Evolutionary conservation across 1,139 yeast genomes (phyloP), one percentile per base, ranked within the genome.

Genomic region (Kodamaea sp.): DNA sequence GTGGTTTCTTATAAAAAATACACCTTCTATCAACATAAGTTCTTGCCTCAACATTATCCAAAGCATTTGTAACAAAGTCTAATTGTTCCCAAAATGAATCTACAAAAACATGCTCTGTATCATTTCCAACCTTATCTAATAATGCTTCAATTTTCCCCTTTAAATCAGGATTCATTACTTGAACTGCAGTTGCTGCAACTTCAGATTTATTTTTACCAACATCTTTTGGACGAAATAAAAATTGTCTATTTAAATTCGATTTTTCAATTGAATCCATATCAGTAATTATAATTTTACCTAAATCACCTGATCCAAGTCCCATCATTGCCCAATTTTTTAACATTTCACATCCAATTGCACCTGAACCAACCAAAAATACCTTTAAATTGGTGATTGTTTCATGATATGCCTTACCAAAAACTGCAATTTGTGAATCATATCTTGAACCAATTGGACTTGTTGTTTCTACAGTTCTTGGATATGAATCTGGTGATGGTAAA

Each of bases 291-390:
- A 92, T 86, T 51, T 79, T 75, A 55, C 99, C 99, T 3, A 84
- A 63, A 29, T 92, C 87, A 27, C 98, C 97, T 23, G 95, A 74
- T 27, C 96, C 97, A 41, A 92, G 70, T 35, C 99, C 98, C 81
- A 90, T 77, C 78, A 92, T 76, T 7, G 98, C 97, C 97, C 97
- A 92, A 59, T 89, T 90, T 66, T 92, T 92, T 57, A 92, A 74
- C 94, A 94, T 92, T 67, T 92, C 99, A 68, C 99, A 92, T 35
- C 99, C 99, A 71, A 92, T 92, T 29, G 99, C 99, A 58, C 99
- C 99, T 2, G 97, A 80, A 37, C 99, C 99, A 31, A 92, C 98
- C 49, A 92, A 71, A 62, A 92, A 92, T 5, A 90, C 88, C 57
- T 78, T 84, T 48, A 86, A 69, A 61, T 90, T 87, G 33, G 87